A percentile compares a stretch with the other conserved stretches of the same genome.
These are phyloP conservation scores for Vicia villosa DNA, from an alignment of 306 rosid species.

Conservation along the genomic window DNA sequence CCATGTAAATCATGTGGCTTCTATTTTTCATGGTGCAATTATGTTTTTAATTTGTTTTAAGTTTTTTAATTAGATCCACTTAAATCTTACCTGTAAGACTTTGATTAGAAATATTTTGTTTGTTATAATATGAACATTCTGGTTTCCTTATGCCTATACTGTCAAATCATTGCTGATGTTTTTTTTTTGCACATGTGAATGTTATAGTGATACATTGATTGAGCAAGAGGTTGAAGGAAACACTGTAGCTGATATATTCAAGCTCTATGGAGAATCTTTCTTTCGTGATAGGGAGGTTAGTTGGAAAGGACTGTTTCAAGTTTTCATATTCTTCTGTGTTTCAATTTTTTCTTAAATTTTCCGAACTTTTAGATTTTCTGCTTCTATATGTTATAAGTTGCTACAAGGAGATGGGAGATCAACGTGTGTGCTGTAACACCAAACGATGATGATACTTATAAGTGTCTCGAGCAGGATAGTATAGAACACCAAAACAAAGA, in stretches of 20 bases:
- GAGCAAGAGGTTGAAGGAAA: constrained; percentile 72
- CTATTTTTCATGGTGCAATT: no score
- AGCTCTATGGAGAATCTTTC: constrained; percentile 73
- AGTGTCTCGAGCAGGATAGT: neutral
- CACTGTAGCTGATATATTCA: constrained; percentile 86
- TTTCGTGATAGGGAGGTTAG: constrained; percentile 93
- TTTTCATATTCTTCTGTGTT: constrained; percentile 21
- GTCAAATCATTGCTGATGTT: no score
- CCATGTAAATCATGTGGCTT: no score
- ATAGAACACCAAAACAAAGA: neutral
- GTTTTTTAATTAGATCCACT: no score
- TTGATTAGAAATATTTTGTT: no score
- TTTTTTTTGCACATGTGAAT: no score
- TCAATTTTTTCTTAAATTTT: constrained; percentile 20
- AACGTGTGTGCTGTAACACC: constrained; percentile 4
- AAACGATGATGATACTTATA: neutral
- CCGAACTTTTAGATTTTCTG: constrained; percentile 14
- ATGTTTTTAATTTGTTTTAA: no score
- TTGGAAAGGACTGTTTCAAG: constrained; percentile 30
- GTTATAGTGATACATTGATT: constrained; percentile 75
- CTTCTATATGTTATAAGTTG: constrained; percentile 16
- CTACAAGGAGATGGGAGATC: neutral
- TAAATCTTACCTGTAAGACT: no score
- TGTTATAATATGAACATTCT: no score
- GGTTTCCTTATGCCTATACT: no score